Evolutionary conservation across 2,329 filamentous ascomycete genomes (phyloP), one percentile per base, ranked within the genome.

Genomic region (Chrysosporium keratinophilum): DNA sequence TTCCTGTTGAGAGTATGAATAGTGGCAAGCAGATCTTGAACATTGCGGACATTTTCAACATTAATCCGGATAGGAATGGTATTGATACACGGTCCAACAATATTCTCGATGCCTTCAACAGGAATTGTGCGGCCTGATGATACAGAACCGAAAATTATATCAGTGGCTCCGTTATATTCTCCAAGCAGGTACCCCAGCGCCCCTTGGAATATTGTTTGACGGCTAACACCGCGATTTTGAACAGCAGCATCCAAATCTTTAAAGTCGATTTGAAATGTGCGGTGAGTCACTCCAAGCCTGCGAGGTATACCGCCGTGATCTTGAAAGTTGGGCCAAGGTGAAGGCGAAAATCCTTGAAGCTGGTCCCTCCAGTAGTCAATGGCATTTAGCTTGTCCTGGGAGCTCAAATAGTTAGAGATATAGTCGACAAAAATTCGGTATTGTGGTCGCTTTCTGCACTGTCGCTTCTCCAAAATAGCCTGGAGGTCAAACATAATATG

Each of bases 61-160:
- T 87, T 74, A 3, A 84, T 68, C n/a, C 88, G 77, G 1, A 88
- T 71, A 1, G 90, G 90, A 5, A 93, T 69, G 0, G 87, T 85
- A 1, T 83, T 75, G 49, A 96, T 82, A 61, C 86, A 93, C 9
- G 90, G 90, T 0, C 90, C 90, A 54, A 91, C 74, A 2, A 90
- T 78, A 1, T 78, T 73, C 58, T 95, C 88, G 34, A 95, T 80
- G 0, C 77, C 79, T 3, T 75, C 64, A 1, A 95, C 65, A 0
- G 87, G 79, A n/a, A 89, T 67, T 1, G 85, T 88, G 52, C 90
- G 78, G 1, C 89, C 89, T 9, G 89, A 95, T 11, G 86, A 85
- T 3, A 95, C 87, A 1, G 82, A 84, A 0, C 90, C 90, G 39
- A 95, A 78, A 0, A 83, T 74, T 1, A 90, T 72, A 64, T 95